These are phyloP conservation scores for Pyrrhoderma lamaoense DNA, from an alignment of 1,284 basidiomycete species.

Conservation along the genomic window DNA sequence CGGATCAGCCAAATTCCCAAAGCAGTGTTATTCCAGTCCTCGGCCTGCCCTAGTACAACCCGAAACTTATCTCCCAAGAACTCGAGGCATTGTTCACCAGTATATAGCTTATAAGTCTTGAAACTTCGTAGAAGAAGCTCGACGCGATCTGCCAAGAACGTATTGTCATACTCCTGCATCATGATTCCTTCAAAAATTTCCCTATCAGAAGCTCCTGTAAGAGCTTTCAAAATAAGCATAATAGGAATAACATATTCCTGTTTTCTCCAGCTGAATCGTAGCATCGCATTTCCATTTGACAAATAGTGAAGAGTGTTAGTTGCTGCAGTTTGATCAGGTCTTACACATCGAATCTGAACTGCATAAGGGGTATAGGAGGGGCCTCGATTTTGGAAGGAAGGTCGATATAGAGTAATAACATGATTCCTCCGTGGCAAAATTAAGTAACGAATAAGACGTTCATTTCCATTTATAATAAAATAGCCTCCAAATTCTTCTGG, in stretches of 20 bases:
- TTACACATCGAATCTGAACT: slow-evolving; percentile 92
- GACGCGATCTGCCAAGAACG: slow-evolving; percentile 95
- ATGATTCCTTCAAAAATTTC: slow-evolving; percentile 98
- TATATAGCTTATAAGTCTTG: slow-evolving; percentile 87
- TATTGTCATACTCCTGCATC: slow-evolving; percentile 96
- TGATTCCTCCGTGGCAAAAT: slow-evolving; percentile 89
- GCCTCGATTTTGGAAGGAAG: slow-evolving; percentile 87
- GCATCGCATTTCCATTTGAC: slow-evolving; percentile 90
- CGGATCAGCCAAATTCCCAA: slow-evolving; percentile 83
- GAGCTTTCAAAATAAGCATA: slow-evolving; percentile 93
- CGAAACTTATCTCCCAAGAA: slow-evolving; percentile 99
- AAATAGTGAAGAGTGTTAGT: slow-evolving; percentile 98
- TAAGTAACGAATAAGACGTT: slow-evolving; percentile 96
- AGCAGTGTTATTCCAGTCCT: slow-evolving; percentile 85
- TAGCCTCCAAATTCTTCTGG: slow-evolving; percentile 98
- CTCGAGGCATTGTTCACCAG: slow-evolving; percentile 89
- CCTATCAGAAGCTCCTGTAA: slow-evolving; percentile 91
- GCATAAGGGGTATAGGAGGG: slow-evolving; percentile 93
- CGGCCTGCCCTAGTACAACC: slow-evolving; percentile 85
- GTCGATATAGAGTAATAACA: slow-evolving; percentile 79
- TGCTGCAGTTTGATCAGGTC: slow-evolving; percentile 83
- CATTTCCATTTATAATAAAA: slow-evolving; percentile 98
- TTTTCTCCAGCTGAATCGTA: slow-evolving; percentile 96
- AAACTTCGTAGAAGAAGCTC: slow-evolving; percentile 97
- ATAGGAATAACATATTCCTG: slow-evolving; percentile 99